Conservation (phyloP, 805 yeast species). For the Cyberlindnera xishuangbannaensis region DNA sequence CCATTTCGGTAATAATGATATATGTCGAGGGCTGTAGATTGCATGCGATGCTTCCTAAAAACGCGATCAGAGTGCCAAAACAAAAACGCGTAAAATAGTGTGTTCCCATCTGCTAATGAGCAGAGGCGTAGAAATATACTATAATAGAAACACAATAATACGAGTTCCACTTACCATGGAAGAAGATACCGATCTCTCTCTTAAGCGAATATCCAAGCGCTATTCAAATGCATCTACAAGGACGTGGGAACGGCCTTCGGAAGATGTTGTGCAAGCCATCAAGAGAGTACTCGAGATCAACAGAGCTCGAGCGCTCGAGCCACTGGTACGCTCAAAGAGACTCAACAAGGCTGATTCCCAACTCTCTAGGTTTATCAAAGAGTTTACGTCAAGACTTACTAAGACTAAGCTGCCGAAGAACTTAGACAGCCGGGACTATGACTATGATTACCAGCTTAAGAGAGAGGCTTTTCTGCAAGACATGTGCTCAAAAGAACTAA, state of each 20-base stretch:
- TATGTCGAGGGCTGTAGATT: no score
- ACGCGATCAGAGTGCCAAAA: no score
- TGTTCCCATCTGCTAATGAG: no score
- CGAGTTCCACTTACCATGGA: no score
- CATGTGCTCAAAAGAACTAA: conserved; percentile 16
- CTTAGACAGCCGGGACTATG: conserved; percentile 13
- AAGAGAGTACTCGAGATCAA: conserved; percentile 14
- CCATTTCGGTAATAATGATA: no score
- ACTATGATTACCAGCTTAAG: conserved; percentile 18
- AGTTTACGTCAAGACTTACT: conserved; percentile 7
- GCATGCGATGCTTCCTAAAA: no score
- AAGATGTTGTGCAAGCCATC: conserved; percentile 7
- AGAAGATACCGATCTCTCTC: conserved; percentile 11
- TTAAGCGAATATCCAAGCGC: conserved; percentile 16
- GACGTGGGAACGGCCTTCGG: conserved; percentile 15
- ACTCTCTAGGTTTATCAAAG: conserved; percentile 8
- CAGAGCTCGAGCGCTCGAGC: conserved; percentile 13
- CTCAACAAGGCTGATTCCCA: conserved; percentile 5
- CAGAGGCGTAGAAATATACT: no score
- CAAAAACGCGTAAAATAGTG: no score
- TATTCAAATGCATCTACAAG: conserved; percentile 10
- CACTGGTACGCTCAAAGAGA: conserved; percentile 6
- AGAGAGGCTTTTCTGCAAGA: conserved; percentile 14
- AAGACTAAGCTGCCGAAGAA: conserved; percentile 15
- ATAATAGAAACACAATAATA: no score